Base-by-base conservation (phyloP, 2,329 filamentous ascomycete species). In the Colletotrichum spaethianum region DNA sequence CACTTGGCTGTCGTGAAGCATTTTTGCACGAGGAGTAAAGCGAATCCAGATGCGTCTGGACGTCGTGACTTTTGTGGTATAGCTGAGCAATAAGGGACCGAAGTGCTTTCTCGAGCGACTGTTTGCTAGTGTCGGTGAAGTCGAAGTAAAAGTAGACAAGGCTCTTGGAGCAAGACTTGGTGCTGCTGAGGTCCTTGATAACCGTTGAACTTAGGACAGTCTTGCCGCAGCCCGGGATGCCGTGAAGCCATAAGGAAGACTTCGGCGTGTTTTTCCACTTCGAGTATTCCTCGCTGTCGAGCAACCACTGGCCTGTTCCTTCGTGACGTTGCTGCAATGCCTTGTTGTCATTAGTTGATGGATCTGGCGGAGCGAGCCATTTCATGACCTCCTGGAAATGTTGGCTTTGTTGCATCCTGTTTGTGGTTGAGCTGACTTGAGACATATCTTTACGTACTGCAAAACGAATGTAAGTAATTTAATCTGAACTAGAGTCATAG, bases 121-220 rank as follows among this genome's bases (percentile, higher is more conserved):
- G 31, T 16, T 52, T 60, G 8, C 18, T 40, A 14, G 40, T 52
- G 26, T 67, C 31, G 12, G 42, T 52, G 7, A 59, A 53, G 42
- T 40, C 44, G n/a, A 67, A 67, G n/a, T 67, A 60, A 26, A 59
- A 67, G 33, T 60, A 67, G n/a, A 67, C 12, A 16, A 33, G 44
- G 6, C n/a, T 28, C 28, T 53, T 9, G 12, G 60, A 20, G n/a
- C 33, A 52, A 3, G 12, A 5, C 4, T n/a, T 38, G 16, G 31
- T 57, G n/a, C 33, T 46, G 4, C n/a, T n/a, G 11, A 62, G 50
- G 31, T 69, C 52, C 2, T 53, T 28, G 33, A 69, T 36, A n/a
- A 66, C 48, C 1, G 23, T 66, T 4, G 62, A 56, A 26, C 50
- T 56, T 1, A 65, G 12, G 26, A 56, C 48, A 3, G 62, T 65